Conservation (phyloP, 371 early-diverging fungal species). For the Rhizopus delemar region DNA sequence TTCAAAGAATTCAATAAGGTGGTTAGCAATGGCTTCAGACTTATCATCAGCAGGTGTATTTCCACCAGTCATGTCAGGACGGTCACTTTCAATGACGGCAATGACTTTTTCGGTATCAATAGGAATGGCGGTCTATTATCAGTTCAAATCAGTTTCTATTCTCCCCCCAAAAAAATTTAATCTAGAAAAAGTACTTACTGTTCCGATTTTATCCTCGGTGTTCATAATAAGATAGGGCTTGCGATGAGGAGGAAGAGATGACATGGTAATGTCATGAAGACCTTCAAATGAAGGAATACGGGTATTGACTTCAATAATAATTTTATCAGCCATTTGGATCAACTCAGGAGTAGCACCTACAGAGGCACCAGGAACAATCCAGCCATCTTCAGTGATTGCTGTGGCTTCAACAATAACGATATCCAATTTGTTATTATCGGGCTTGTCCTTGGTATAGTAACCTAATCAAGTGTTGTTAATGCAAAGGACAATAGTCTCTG, state of each 20-base stretch:
- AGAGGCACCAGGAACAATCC: slow-evolving; percentile 57
- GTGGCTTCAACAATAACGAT: slow-evolving; percentile 60
- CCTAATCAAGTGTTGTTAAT: slow-evolving; percentile 16
- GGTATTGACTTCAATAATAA: slow-evolving; percentile 60
- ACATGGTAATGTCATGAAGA: slow-evolving; percentile 50
- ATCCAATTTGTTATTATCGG: slow-evolving; percentile 45
- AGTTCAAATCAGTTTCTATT: background rate
- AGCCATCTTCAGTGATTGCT: slow-evolving; percentile 56
- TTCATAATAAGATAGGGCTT: slow-evolving; percentile 53
- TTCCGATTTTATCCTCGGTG: slow-evolving; percentile 54
- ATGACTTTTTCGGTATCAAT: slow-evolving; percentile 52
- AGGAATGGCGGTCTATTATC: slow-evolving; percentile 46
- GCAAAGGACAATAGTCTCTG: background rate
- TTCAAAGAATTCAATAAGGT: slow-evolving; percentile 55
- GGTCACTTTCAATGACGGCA: slow-evolving; percentile 50
- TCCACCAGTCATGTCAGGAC: slow-evolving; percentile 52
- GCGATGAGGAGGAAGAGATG: slow-evolving; percentile 49
- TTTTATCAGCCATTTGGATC: slow-evolving; percentile 54
- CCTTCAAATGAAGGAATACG: slow-evolving; percentile 57
- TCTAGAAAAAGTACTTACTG: slow-evolving; percentile 26
- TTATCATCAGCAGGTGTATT: slow-evolving; percentile 46
- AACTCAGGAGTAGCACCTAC: slow-evolving; percentile 58
- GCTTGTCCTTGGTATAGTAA: slow-evolving; percentile 51
- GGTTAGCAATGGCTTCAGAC: slow-evolving; percentile 48
- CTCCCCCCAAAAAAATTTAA: background rate